A percentile compares a stretch with the other conserved stretches of the same genome.
These are phyloP conservation scores for Paracorniculantispora psalliotae DNA, from an alignment of 2,329 filamentous ascomycete genomes.

Conservation along the genomic window DNA sequence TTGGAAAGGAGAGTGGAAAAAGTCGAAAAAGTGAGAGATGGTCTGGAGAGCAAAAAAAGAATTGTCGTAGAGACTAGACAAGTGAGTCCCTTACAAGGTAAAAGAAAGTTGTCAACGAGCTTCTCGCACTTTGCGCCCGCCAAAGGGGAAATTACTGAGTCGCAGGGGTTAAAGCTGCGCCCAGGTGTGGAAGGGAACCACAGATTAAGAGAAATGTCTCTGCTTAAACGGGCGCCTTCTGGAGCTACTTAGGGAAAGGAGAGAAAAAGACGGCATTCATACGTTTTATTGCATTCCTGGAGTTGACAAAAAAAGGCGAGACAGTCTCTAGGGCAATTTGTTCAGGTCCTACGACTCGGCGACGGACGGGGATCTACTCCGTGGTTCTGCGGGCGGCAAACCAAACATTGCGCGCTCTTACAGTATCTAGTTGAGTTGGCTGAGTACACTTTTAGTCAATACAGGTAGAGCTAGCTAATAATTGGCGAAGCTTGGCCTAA, in stretches of 20 bases:
- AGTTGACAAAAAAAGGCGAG: neutral
- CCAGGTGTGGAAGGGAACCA: neutral
- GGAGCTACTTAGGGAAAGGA: neutral
- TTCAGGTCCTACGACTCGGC: neutral
- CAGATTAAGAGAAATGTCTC: neutral
- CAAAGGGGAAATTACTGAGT: constrained; percentile 4
- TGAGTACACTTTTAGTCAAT: too few species aligned
- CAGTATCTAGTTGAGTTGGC: too few species aligned
- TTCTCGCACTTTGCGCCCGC: neutral
- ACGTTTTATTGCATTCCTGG: neutral
- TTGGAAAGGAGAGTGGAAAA: neutral
- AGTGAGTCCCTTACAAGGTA: neutral
- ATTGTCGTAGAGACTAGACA: neutral
- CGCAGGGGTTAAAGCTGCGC: neutral
- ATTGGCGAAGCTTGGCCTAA: neutral
- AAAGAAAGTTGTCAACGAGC: neutral
- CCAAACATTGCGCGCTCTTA: neutral
- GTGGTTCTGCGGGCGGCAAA: neutral
- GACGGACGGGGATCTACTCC: neutral
- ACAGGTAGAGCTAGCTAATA: neutral
- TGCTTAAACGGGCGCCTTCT: neutral
- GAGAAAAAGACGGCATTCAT: neutral
- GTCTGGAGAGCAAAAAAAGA: neutral
- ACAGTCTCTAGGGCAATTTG: neutral
- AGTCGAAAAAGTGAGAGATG: neutral